phyloP scores from a whole-genome alignment of 164 flowering plant species.

The Taxillus chinensis region DNA sequence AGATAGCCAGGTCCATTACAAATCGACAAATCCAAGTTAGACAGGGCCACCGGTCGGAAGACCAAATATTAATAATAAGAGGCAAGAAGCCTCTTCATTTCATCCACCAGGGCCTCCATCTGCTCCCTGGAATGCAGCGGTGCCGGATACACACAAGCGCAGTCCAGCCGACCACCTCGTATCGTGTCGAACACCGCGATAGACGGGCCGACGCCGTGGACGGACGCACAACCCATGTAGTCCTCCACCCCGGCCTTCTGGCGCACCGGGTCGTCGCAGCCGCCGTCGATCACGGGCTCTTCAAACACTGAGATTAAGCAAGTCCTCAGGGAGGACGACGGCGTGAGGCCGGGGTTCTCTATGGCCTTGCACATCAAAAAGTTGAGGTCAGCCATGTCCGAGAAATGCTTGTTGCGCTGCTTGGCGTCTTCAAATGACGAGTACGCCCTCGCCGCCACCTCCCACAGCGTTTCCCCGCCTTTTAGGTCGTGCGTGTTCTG shows the following conservation, averaged over 20 bases:
- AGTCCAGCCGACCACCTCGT: conserved; percentile 52
- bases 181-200: conserved; percentile 59
- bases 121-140: conserved; percentile 80
- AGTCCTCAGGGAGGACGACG: conserved; percentile 57
- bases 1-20: no score
- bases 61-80: conserved; percentile 7
- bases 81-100: conserved; percentile 34
- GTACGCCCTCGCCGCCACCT: background rate
- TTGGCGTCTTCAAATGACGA: background rate
- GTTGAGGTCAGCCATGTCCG: conserved; percentile 76
- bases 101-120: conserved; percentile 43
- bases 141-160: conserved; percentile 61
- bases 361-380: conserved; percentile 82
- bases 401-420: conserved; percentile 60
- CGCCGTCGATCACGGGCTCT: conserved; percentile 40
- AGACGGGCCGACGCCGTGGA: conserved; percentile 76
- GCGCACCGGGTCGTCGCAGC: conserved; percentile 13
- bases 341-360: conserved; percentile 64
- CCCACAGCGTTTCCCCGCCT: background rate
- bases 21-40: no score
- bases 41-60: no score
- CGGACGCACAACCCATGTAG: conserved; percentile 58
- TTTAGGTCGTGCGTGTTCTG: background rate
- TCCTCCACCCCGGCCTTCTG: conserved; percentile 47
- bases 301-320: conserved; percentile 66